Evolutionary conservation across 169 alveolate genomes (phyloP).

Genomic region (Perkinsus marinus): DNA sequence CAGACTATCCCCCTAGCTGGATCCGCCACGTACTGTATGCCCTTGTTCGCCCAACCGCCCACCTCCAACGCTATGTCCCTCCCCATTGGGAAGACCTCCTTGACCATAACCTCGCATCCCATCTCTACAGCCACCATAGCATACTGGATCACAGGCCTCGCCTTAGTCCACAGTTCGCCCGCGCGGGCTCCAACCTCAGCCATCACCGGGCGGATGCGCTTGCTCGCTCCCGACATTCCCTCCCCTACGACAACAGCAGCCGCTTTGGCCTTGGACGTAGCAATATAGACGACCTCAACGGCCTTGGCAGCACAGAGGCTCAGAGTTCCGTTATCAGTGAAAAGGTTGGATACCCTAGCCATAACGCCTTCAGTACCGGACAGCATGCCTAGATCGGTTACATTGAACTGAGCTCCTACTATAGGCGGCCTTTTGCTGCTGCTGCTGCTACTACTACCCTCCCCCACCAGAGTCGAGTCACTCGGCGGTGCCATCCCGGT

Average conservation of each 20-base stretch:
- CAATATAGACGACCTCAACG: neutral
- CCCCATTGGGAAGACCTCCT: neutral
- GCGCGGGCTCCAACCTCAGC: neutral
- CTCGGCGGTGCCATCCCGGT: neutral
- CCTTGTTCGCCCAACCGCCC: neutral
- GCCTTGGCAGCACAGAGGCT: neutral
- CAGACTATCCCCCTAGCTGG: neutral
- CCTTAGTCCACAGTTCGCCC: neutral
- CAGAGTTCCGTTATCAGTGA: neutral
- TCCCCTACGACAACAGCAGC: neutral
- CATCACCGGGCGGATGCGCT: neutral
- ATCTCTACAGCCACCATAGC: neutral
- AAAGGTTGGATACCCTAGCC: neutral
- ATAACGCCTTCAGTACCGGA: neutral
- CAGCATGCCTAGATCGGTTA: neutral
- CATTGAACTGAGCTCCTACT: neutral
- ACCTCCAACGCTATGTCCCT: neutral
- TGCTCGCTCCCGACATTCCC: neutral
- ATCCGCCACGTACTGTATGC: neutral
- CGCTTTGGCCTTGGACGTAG: neutral
- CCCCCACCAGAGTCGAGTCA: neutral
- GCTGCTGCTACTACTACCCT: neutral
- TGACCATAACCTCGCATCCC: neutral
- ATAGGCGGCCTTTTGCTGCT: neutral
- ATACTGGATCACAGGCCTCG: neutral